Percentiles rank a stretch among this genome's conserved stretches.
These are phyloP conservation scores for Aspergillus intermedius DNA, from an alignment of 2,329 filamentous ascomycete species.

Conservation along the genomic window DNA sequence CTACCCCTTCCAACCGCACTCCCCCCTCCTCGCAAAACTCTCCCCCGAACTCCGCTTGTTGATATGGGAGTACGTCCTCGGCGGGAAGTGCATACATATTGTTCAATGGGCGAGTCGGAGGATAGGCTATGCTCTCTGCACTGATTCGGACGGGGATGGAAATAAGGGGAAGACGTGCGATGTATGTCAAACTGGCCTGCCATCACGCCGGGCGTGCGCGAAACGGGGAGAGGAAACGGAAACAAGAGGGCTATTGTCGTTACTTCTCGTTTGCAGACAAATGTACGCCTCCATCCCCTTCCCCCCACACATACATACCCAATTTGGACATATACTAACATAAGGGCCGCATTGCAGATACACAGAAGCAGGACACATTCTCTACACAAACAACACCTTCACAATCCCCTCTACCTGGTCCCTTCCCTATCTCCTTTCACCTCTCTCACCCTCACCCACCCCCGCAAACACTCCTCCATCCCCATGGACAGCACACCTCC, in stretches of 20 bases:
- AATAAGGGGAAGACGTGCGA: slow-evolving; percentile 16
- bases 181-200: slow-evolving; percentile 26
- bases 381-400: slow-evolving; percentile 31
- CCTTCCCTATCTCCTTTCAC: slow-evolving; percentile 29
- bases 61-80: slow-evolving; percentile 31
- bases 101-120: slow-evolving; percentile 26
- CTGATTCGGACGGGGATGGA: slow-evolving; percentile 9
- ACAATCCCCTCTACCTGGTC: slow-evolving; percentile 38
- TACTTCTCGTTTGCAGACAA: slow-evolving; percentile 27
- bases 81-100: slow-evolving; percentile 28
- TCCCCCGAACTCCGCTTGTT: slow-evolving; percentile 31
- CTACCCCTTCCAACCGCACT: slow-evolving; percentile 18
- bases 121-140: slow-evolving; percentile 29
- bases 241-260: slow-evolving; percentile 12
- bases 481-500: slow-evolving; percentile 14
- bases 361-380: slow-evolving; percentile 27
- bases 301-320: too few relatives aligned
- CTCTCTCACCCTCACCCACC: too few relatives aligned
- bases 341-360: slow-evolving; percentile 18
- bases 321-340: too few relatives aligned
- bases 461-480: not conserved
- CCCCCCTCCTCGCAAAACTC: slow-evolving; percentile 24
- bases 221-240: slow-evolving; percentile 1
- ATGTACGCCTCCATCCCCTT: slow-evolving; percentile 19
- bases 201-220: slow-evolving; percentile 13